Conservation (phyloP, 2,329 filamentous ascomycete species). For the Colletotrichum echinochloae region DNA sequence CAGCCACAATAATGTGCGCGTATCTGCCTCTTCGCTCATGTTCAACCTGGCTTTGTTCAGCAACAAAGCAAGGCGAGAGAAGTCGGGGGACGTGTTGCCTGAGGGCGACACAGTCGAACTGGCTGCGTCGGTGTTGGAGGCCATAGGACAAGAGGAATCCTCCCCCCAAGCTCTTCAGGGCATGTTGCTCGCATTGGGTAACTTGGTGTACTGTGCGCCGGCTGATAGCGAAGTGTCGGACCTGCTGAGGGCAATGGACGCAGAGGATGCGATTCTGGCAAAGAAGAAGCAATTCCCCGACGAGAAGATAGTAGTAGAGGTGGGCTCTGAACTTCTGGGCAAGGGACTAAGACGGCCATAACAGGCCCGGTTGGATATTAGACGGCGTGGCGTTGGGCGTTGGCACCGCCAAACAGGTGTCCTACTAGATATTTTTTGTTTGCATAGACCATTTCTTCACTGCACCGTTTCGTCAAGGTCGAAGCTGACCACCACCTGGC, state of each 20-base stretch:
- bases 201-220: constrained; percentile 78
- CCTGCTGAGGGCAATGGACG: constrained; percentile 82
- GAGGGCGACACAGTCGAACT: constrained; percentile 84
- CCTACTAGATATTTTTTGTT: constrained; percentile 24
- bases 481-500: not conserved
- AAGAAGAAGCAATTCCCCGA: constrained; percentile 69
- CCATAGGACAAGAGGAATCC: constrained; percentile 67
- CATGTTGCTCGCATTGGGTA: constrained; percentile 80
- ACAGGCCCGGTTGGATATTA: not conserved
- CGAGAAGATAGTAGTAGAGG: constrained; percentile 67
- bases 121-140: constrained; percentile 83
- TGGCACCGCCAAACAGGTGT: constrained; percentile 16
- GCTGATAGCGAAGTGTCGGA: constrained; percentile 82
- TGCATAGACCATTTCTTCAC: constrained; percentile 21
- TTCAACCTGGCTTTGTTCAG: constrained; percentile 84
- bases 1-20: constrained; percentile 78
- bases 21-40: constrained; percentile 84
- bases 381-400: constrained; percentile 33
- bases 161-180: constrained; percentile 82
- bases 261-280: constrained; percentile 69
- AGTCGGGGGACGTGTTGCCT: constrained; percentile 68
- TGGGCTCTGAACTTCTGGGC: constrained; percentile 64
- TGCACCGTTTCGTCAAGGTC: not conserved
- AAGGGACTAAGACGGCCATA: constrained; percentile 59
- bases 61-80: constrained; percentile 71